A percentile compares a stretch with the other conserved stretches of the same genome.
phyloP scores from a whole-genome alignment of 805 yeast genomes.

The Suhomyces sp. region DNA sequence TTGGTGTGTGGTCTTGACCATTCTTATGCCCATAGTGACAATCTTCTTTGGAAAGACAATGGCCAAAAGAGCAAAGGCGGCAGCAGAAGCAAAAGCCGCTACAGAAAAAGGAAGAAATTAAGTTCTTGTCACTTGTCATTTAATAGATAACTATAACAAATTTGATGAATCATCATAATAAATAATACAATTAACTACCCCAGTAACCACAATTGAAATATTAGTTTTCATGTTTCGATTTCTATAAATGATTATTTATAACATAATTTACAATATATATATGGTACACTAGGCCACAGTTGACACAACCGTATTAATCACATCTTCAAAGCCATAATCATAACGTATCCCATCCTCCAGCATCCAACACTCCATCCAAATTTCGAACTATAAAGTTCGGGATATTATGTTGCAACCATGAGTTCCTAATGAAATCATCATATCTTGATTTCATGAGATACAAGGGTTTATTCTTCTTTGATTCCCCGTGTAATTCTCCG shows the following conservation, averaged over 20 bases:
- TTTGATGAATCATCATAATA: too few relatives aligned
- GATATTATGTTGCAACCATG: slow-evolving; percentile 80
- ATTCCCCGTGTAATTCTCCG: slow-evolving; percentile 80
- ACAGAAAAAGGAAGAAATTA: too few relatives aligned
- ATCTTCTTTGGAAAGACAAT: slow-evolving; percentile 38
- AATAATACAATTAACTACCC: too few relatives aligned
- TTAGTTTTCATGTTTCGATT: too few relatives aligned
- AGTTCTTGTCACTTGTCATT: too few relatives aligned
- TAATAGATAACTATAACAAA: too few relatives aligned
- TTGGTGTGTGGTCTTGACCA: slow-evolving; percentile 48
- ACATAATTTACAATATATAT: too few relatives aligned
- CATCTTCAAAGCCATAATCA: slow-evolving; percentile 25
- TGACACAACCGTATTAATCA: too few relatives aligned
- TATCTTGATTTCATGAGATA: slow-evolving; percentile 62
- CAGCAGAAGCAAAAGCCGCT: too few relatives aligned
- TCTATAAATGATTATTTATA: too few relatives aligned
- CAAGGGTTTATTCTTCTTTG: slow-evolving; percentile 71
- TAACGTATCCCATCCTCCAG: slow-evolving; percentile 95
- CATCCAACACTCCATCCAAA: slow-evolving; percentile 74
- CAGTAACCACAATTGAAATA: too few relatives aligned
- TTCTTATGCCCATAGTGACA: slow-evolving; percentile 45
- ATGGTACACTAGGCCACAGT: too few relatives aligned
- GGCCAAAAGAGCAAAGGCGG: slow-evolving; percentile 28
- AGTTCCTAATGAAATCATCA: slow-evolving; percentile 58
- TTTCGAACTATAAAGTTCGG: slow-evolving; percentile 76